Evolutionary conservation across 164 flowering plant species (phyloP).

Genomic region (Tetrastigma voinierianum): DNA sequence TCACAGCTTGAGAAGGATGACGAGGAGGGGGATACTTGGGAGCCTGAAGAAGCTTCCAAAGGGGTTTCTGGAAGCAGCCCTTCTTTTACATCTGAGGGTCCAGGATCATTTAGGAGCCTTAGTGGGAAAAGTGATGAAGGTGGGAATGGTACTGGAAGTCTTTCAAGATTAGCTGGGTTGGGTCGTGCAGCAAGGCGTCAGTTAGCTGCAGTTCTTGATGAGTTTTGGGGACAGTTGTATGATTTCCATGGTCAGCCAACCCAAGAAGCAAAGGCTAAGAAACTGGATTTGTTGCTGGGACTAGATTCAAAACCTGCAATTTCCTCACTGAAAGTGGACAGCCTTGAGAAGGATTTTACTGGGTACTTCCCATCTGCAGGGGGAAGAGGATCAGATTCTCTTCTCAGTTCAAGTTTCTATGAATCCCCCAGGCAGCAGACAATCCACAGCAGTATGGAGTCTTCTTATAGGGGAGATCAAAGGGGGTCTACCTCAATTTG

Average conservation of each 20-base stretch:
- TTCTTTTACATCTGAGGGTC: constrained; percentile 62
- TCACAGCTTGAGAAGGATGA: constrained; percentile 45
- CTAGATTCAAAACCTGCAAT: constrained; percentile 36
- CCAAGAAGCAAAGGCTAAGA: constrained; percentile 67
- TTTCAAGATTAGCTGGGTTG: constrained; percentile 87
- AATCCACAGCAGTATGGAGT: constrained; percentile 35
- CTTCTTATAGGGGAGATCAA: constrained; percentile 48
- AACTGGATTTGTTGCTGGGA: constrained; percentile 55
- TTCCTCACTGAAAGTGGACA: constrained; percentile 41
- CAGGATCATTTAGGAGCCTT: constrained; percentile 72
- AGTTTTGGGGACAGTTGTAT: constrained; percentile 92
- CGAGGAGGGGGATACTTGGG: constrained; percentile 60
- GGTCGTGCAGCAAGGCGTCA: constrained; percentile 95
- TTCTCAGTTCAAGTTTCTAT: constrained; percentile 31
- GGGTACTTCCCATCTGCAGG: constrained; percentile 38
- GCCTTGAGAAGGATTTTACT: constrained; percentile 31
- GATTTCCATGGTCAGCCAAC: constrained; percentile 83
- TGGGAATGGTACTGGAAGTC: constrained; percentile 78
- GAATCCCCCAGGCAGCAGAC: constrained; percentile 56
- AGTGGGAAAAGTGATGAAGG: constrained; percentile 81
- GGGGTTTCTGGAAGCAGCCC: constrained; percentile 33
- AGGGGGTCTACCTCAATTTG: constrained; percentile 44
- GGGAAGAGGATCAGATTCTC: constrained; percentile 45
- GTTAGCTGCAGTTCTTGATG: constrained; percentile 77
- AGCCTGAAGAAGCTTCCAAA: constrained; percentile 50